Percentiles rank a stretch among this genome's conserved stretches.
phyloP scores from a whole-genome alignment of 805 yeast species.

The Metschnikowia gelsemii region DNA sequence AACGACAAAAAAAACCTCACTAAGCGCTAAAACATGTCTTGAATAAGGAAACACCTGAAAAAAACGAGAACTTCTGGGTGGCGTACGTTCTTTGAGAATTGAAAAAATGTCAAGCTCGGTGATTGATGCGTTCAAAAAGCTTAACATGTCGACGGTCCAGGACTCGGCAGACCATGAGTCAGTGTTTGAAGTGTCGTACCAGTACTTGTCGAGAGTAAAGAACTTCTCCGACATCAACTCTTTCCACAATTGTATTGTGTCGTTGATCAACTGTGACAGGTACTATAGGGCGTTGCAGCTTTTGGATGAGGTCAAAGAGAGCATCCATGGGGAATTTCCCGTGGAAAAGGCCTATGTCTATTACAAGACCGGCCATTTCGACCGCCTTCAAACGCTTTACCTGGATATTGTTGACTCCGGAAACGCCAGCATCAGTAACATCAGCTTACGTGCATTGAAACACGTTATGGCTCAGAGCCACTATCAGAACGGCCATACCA shows the following conservation, averaged over 20 bases:
- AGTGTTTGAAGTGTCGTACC: constrained; percentile 40
- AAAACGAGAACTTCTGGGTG: too few species aligned
- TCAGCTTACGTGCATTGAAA: constrained; percentile 36
- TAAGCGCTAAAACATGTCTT: neutral
- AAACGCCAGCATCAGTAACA: constrained; percentile 16
- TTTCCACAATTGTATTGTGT: constrained; percentile 47
- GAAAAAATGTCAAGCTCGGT: constrained; percentile 38
- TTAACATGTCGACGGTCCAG: constrained; percentile 31
- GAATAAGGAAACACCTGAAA: neutral
- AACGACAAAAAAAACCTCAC: constrained; percentile 6
- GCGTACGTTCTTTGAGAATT: neutral
- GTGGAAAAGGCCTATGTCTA: constrained; percentile 59
- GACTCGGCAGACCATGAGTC: constrained; percentile 34
- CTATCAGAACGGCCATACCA: constrained; percentile 47
- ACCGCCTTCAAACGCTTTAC: constrained; percentile 22
- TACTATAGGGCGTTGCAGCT: constrained; percentile 49
- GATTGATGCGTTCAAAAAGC: constrained; percentile 40
- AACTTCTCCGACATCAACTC: constrained; percentile 36
- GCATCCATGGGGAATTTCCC: constrained; percentile 34
- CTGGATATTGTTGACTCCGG: constrained; percentile 1
- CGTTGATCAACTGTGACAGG: constrained; percentile 59
- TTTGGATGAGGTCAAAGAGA: constrained; percentile 40
- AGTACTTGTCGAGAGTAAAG: constrained; percentile 40
- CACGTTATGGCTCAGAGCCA: constrained; percentile 56
- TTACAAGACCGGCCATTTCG: constrained; percentile 54